Evolutionary conservation across 495 filamentous ascomycete genomes (phyloP), one percentile per base, ranked within the genome.

Genomic region (Penicillium soppii): DNA sequence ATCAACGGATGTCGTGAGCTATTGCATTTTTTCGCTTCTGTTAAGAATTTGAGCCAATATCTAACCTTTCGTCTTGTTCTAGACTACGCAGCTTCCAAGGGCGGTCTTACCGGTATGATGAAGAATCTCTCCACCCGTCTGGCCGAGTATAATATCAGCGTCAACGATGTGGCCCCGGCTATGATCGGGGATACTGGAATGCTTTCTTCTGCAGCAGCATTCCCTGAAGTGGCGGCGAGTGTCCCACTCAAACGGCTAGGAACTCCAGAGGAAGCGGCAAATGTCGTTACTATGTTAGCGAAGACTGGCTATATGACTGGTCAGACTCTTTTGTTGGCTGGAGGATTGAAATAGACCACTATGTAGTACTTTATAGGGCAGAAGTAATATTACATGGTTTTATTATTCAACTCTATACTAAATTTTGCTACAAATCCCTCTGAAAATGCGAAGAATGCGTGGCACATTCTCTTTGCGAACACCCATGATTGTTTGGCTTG

Each of bases 111-210:
- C 4, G 81, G 79, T 5, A 76, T 89, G 74, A 84, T 86, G 73
- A 81, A 78, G 59, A 87, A 83, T 50, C 67, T 89, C 17, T 74
- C 83, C 7, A 77, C 69, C 13, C 78, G 80, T 49, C 72, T 86
- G 21, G 83, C 81, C 3, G 69, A 76, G 53, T 70, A 73, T 49
- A 82, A 82, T 17, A 85, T 91, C 54, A 89, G 84, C 12, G 82
- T 87, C 39, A 90, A 91, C 48, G 85, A 86, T 58, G 83, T 91
- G 2, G 84, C 86, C 15, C 87, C 86, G 1, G 86, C 85, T 8
- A 82, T 90, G 81, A 89, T 90, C 51, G 82, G 82, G 12, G 80
- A 82, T 6, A 87, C 82, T 20, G 77, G 79, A 0, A 83, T 86
- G 82, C 74, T 86, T 46, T 82, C 84, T 1, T 78, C 79, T 36